Evolutionary conservation across 352 stramenopile genomes (phyloP), one percentile per base, ranked within the genome.

Genomic region (Pythium biforme): DNA sequence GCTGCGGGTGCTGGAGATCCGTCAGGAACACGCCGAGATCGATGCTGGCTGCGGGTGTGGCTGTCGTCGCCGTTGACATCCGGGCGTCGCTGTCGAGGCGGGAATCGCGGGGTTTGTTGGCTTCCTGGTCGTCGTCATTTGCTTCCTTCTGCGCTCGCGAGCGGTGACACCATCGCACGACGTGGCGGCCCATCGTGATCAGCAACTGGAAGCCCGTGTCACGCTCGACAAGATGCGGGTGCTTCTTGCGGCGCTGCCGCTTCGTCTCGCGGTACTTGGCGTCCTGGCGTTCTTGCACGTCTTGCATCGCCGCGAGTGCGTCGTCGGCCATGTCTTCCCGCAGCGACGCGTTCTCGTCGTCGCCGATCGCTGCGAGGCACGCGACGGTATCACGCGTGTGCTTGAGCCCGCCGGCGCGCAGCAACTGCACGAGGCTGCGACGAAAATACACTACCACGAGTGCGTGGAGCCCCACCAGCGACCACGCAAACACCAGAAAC

Each of bases 381-480:
- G 50, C 54, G 23, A 72, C 64, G 43, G 22, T 31, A 17, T 64
- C 45, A 1, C 33, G 9, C 2, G 7, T 19, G 8, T 50, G 39
- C 23, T 23, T 39, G 53, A 72, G 73, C 3, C 74, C 75, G 0
- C 63, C 78, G 17, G 66, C 66, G 4, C 64, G 43, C 19, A 79
- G 55, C 1, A 85, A 37, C 14, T 77, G 52, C 49, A 52, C 37
- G 0, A 79, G 40, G 15, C 64, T 73, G 10, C 46, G 70, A 4
- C 58, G 62, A 33, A 89, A 79, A 62, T 84, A 89, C 14, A 74
- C 5, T 10, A 71, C 14, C 20, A 82, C 75, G 0, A 62, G 9
- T 9, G 76, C 33, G 55, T 88, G 75, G 1, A 86, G 55, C 4
- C 72, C 31, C 19, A 88, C 29, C 4, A 72, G 17, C 1, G n/a